Percentiles rank a stretch among this genome's conserved stretches.
phyloP scores from a whole-genome alignment of 805 yeast species.

The Metschnikowia gelsemii region DNA sequence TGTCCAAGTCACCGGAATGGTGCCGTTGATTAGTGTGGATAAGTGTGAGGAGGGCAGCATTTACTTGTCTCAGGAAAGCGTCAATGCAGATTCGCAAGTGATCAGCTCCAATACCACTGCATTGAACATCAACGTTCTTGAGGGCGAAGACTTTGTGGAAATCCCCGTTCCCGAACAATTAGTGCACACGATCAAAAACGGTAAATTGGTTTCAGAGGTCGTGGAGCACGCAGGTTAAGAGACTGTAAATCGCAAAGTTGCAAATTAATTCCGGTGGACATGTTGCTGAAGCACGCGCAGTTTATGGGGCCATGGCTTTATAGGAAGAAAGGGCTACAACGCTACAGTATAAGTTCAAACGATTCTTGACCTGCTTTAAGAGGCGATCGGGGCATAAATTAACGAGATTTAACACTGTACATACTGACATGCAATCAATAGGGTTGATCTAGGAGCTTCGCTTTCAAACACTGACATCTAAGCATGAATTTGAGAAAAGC shows the following conservation, averaged over 20 bases:
- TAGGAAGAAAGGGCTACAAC: too few species aligned
- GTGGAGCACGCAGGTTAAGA: constrained; percentile 79
- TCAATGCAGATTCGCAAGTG: constrained; percentile 62
- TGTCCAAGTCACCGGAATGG: constrained; percentile 75
- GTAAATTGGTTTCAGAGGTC: constrained; percentile 64
- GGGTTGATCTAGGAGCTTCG: too few species aligned
- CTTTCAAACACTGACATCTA: too few species aligned
- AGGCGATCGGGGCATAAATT: too few species aligned
- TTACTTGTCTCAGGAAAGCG: constrained; percentile 70
- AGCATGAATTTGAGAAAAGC: too few species aligned
- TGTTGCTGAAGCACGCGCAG: constrained; percentile 5
- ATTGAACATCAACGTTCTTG: constrained; percentile 81
- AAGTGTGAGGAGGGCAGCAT: constrained; percentile 84
- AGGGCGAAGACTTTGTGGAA: constrained; percentile 74
- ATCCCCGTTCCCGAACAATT: constrained; percentile 90
- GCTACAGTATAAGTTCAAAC: too few species aligned
- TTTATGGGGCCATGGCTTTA: too few species aligned
- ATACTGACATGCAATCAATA: too few species aligned
- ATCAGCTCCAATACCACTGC: constrained; percentile 85
- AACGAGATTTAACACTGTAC: too few species aligned
- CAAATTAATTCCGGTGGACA: background rate
- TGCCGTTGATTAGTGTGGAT: constrained; percentile 84
- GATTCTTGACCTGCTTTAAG: too few species aligned
- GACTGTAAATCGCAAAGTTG: background rate
- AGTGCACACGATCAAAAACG: constrained; percentile 63